phyloP scores from a whole-genome alignment of 2,329 filamentous ascomycete genomes.

The Penicillium sp. region DNA sequence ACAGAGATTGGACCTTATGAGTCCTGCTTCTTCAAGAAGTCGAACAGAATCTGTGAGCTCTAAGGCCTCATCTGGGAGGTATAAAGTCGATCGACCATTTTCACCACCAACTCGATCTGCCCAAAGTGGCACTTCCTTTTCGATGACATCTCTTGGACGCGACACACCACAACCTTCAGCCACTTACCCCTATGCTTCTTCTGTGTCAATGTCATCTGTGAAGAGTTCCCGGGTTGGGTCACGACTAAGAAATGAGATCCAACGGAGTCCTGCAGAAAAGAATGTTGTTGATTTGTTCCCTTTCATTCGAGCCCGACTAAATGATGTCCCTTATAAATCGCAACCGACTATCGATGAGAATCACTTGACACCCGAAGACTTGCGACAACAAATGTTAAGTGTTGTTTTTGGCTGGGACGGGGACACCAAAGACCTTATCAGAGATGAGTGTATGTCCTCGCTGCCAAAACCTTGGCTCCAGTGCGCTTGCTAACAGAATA shows the following conservation, averaged over 20 bases:
- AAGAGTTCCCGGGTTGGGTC: constrained; percentile 60
- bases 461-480: background rate
- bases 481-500: constrained; percentile 18
- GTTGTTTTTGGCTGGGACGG: constrained; percentile 95
- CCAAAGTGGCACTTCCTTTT: constrained; percentile 52
- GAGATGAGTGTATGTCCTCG: constrained; percentile 70
- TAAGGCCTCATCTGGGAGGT: constrained; percentile 55
- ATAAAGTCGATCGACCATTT: constrained; percentile 38
- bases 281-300: constrained; percentile 81
- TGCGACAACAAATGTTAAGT: constrained; percentile 87
- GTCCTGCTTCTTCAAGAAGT: constrained; percentile 66
- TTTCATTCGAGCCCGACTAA: constrained; percentile 77
- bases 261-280: constrained; percentile 75
- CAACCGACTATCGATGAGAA: constrained; percentile 62
- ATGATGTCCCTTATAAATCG: constrained; percentile 79
- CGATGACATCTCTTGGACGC: constrained; percentile 40
- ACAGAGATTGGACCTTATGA: constrained; percentile 68
- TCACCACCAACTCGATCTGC: constrained; percentile 48
- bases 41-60: constrained; percentile 67
- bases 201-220: constrained; percentile 53
- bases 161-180: constrained; percentile 44
- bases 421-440: constrained; percentile 78
- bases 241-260: constrained; percentile 76
- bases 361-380: constrained; percentile 72
- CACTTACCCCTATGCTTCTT: constrained; percentile 49